Evolutionary conservation across 306 rosid genomes (phyloP).

Genomic region (Cajanus cajan): DNA sequence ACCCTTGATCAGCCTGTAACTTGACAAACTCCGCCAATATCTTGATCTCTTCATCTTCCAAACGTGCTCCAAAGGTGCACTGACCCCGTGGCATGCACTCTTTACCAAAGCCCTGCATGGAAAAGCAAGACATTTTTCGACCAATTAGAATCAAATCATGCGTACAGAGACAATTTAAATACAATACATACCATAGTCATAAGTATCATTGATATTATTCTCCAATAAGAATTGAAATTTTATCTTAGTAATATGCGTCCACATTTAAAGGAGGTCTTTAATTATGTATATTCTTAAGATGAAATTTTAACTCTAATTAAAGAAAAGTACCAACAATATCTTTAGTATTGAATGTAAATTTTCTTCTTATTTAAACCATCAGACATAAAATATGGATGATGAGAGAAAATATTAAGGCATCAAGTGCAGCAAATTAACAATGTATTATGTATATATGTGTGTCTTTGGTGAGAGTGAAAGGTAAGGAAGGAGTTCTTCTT

Average conservation of each 20-base stretch:
- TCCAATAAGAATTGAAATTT: too few species aligned
- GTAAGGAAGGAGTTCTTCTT: not conserved
- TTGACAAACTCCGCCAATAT: conserved; percentile 82
- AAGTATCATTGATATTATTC: too few species aligned
- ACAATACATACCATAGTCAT: too few species aligned
- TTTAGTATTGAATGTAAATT: too few species aligned
- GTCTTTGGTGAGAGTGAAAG: not conserved
- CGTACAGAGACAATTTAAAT: not conserved
- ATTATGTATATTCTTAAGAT: too few species aligned
- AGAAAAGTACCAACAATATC: too few species aligned
- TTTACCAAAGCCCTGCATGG: conserved; percentile 75
- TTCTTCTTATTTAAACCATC: not conserved
- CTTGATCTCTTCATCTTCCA: conserved; percentile 83
- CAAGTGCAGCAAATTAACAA: not conserved
- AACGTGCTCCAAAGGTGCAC: conserved; percentile 93
- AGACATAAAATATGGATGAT: conserved; percentile 7
- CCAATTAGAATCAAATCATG: conserved; percentile 12
- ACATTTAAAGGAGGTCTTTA: too few species aligned
- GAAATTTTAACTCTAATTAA: too few species aligned
- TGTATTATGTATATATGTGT: not conserved
- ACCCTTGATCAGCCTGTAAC: conserved; percentile 85
- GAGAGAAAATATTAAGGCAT: not conserved
- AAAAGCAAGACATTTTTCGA: not conserved
- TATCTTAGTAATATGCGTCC: too few species aligned
- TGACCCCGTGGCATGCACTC: conserved; percentile 90